Evolutionary conservation across 176 grass and related monocot genomes (phyloP), one percentile per base, ranked within the genome.

Genomic region (Coix lacrymajobi): DNA sequence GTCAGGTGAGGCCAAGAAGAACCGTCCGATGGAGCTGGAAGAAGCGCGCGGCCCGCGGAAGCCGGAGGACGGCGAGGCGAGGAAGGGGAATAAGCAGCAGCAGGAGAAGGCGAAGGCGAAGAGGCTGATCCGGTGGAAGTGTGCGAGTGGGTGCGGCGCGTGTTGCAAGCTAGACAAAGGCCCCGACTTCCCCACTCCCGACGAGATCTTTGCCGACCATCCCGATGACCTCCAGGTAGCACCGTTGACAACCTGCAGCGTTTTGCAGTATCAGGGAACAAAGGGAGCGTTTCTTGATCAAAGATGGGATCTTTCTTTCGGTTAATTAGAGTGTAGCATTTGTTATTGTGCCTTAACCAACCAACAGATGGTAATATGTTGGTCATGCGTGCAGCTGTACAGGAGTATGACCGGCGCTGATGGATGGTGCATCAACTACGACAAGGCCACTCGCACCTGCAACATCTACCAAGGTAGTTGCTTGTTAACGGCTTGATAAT

Each of bases 141-240:
- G 93, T 71, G 93, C 85, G 34, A 81, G 44, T 65, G 93, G 93
- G n/a, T 96, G 93, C 69, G 93, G 93, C 57, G 88, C 93, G 40
- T 92, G 93, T 75, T 92, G 93, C 87, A 96, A 92, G 83, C 90
- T 96, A 1, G 90, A 87, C 83, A 96, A 92, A 75, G 93, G 93
- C 43, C 86, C 94, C 7, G 86, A 87, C 14, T 93, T 91, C 73
- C 91, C 88, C 36, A 56, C 84, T 9, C 91, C 94, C 1, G 88
- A 92, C 34, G 90, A 96, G 57, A 79, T 92, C 77, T 93, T 97
- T 29, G 45, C 85, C 30, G 91, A 91, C 45, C 86, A 78, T 62
- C 86, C 81, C 66, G 86, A 77, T 28, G 81, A 91, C 62, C 88
- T 91, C 40, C 24, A 90, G 88, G 93, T 94, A 90, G 20, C 6